Evolutionary conservation across 768 basidiomycete genomes (phyloP).

Genomic region (Trametes cinnabarina): DNA sequence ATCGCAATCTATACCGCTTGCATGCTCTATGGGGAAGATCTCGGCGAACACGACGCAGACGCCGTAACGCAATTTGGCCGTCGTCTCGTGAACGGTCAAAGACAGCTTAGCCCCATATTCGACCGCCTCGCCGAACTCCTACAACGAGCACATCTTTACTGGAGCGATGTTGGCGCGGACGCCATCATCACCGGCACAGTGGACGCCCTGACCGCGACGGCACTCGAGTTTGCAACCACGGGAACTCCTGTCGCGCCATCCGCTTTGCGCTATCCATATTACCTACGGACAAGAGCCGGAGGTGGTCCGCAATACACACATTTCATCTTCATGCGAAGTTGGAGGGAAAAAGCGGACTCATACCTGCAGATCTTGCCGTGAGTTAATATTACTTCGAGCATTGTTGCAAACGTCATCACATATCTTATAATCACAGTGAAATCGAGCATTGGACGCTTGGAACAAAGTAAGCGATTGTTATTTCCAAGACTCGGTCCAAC

Average conservation of each 20-base stretch:
- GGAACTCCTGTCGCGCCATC: conserved; percentile 26
- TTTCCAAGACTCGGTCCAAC: too few species aligned
- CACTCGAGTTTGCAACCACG: conserved; percentile 35
- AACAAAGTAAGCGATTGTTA: conserved; percentile 4
- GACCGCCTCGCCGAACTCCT: conserved; percentile 38
- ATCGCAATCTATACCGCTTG: conserved; percentile 43
- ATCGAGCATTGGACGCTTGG: conserved; percentile 19
- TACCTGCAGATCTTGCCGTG: conserved; percentile 41
- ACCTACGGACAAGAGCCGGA: conserved; percentile 33
- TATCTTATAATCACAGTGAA: background rate
- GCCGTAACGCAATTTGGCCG: conserved; percentile 37
- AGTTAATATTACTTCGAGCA: background rate
- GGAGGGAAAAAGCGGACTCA: conserved; percentile 28
- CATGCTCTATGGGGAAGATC: conserved; percentile 39
- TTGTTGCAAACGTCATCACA: background rate
- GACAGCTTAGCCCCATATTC: conserved; percentile 34
- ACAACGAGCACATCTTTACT: conserved; percentile 31
- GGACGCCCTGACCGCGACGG: conserved; percentile 35
- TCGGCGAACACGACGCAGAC: conserved; percentile 24
- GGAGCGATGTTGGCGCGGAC: conserved; percentile 30
- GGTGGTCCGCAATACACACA: conserved; percentile 36
- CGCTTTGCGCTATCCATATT: conserved; percentile 32
- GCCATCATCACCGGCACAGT: conserved; percentile 33
- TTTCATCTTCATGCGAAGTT: conserved; percentile 32
- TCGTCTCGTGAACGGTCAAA: conserved; percentile 28